phyloP scores from a whole-genome alignment of 192 early-diverging fungal species.

The Coemansia sp. region DNA sequence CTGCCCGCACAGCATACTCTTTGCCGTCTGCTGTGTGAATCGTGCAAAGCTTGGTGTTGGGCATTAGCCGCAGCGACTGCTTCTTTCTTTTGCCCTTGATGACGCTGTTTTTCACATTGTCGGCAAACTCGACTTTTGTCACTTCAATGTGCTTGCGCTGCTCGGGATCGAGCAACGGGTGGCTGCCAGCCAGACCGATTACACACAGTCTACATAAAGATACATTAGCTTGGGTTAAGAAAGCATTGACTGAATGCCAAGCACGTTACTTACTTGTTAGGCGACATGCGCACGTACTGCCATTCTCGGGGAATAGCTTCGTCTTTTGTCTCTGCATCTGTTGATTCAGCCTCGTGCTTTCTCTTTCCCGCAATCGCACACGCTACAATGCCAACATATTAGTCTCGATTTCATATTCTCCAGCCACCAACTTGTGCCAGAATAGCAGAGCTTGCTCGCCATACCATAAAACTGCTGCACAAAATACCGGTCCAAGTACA shows the following conservation, averaged over 20 bases:
- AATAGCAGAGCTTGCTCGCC: too few species aligned
- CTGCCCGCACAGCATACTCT: slow-evolving; percentile 30
- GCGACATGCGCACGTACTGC: slow-evolving; percentile 42
- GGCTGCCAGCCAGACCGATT: slow-evolving; percentile 27
- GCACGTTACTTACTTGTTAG: slow-evolving; percentile 28
- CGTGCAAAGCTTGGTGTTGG: slow-evolving; percentile 40
- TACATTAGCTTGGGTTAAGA: too few species aligned
- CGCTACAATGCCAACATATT: slow-evolving; percentile 9
- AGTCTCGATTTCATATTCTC: background rate
- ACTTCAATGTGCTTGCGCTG: slow-evolving; percentile 5
- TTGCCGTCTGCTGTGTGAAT: slow-evolving; percentile 18
- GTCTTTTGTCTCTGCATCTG: background rate
- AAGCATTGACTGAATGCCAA: too few species aligned
- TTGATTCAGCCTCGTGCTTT: slow-evolving; percentile 19
- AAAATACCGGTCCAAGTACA: slow-evolving; percentile 38
- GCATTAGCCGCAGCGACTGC: slow-evolving; percentile 32
- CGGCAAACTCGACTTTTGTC: slow-evolving; percentile 24
- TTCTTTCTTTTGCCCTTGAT: slow-evolving; percentile 50
- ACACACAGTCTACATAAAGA: slow-evolving; percentile 27
- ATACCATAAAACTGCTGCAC: slow-evolving; percentile 23
- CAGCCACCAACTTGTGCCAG: too few species aligned
- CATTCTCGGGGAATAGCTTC: slow-evolving; percentile 17
- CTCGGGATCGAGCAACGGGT: slow-evolving; percentile 26
- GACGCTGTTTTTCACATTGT: slow-evolving; percentile 25
- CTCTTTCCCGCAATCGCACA: slow-evolving; percentile 24